Evolutionary conservation across 2,329 filamentous ascomycete genomes (phyloP).

Genomic region (Colletotrichum eleusines): DNA sequence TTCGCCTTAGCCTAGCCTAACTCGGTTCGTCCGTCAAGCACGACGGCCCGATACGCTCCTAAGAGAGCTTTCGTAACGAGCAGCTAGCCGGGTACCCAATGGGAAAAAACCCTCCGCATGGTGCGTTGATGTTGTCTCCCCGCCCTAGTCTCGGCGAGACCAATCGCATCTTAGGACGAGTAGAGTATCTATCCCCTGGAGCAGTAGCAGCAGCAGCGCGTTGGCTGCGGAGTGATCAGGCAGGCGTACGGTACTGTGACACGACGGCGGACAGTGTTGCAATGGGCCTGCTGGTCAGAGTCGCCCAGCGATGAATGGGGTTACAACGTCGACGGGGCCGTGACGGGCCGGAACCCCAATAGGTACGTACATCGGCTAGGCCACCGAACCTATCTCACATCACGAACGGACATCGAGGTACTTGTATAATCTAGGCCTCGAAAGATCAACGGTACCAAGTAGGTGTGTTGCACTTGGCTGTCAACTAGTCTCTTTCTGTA

Average conservation of each 20-base stretch:
- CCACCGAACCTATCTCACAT: background rate
- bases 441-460: background rate
- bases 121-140: background rate
- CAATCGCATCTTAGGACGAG: slow-evolving; percentile 12
- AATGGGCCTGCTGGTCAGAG: too few species aligned
- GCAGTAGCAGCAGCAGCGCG: background rate
- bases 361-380: background rate
- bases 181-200: too few species aligned
- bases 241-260: too few species aligned
- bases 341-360: slow-evolving; percentile 25
- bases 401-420: background rate
- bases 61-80: background rate
- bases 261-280: background rate
- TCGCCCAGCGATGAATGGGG: too few species aligned
- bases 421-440: background rate
- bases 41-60: background rate
- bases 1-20: background rate
- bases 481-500: background rate
- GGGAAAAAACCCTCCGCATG: too few species aligned
- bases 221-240: background rate
- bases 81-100: background rate
- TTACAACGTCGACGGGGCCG: slow-evolving; percentile 37
- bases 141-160: background rate
- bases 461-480: background rate
- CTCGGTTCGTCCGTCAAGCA: background rate